Evolutionary conservation across 129 eudicot species (phyloP), one percentile per base, ranked within the genome.

Genomic region (Tanacetum coccineum): DNA sequence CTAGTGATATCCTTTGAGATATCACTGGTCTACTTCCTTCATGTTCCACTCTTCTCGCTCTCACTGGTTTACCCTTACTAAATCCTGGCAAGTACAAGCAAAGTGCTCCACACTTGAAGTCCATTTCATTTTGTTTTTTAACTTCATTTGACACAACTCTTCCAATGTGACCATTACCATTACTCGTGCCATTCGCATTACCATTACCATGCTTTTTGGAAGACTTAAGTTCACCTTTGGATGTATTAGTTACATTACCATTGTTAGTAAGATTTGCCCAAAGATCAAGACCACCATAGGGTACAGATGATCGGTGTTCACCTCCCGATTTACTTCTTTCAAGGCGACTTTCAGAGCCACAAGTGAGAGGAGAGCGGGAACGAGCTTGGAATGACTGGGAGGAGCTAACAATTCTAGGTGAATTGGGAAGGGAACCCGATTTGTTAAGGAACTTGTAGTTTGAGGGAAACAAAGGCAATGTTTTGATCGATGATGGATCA

Each of bases 31-130:
- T 59, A 28, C 25, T 74, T 3, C 46, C 12, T 65, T 30, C 79
- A 32, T 76, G 62, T 59, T 77, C 75, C 51, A 63, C 73, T 73
- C 74, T 85, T 52, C 77, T 66, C 0, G 88, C 73, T 72, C 76
- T 85, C 13, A 83, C 88, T 12, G 87, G 72, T 62, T 88, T 92
- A 59, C 79, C 95, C 73, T 82, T 88, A 13, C 98, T 86, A 25
- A 86, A 86, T 1, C 87, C 84, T 0, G 98, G 98, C 47, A 92
- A 32, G 81, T 77, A 85, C 81, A 92, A 73, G 71, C 98, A 92
- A 48, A 85, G 79, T 7, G 87, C 87, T 14, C 94, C 90, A 28
- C 98, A 92, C 70, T 83, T 88, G 78, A 88, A 83, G 21, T 79
- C 81, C 46, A 77, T 79, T 14, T 79, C 93, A 2, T 42, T 51